A percentile compares a stretch with the other conserved stretches of the same genome.
phyloP scores from a whole-genome alignment of 2,329 filamentous ascomycete species.

The Penicillium sp. region DNA sequence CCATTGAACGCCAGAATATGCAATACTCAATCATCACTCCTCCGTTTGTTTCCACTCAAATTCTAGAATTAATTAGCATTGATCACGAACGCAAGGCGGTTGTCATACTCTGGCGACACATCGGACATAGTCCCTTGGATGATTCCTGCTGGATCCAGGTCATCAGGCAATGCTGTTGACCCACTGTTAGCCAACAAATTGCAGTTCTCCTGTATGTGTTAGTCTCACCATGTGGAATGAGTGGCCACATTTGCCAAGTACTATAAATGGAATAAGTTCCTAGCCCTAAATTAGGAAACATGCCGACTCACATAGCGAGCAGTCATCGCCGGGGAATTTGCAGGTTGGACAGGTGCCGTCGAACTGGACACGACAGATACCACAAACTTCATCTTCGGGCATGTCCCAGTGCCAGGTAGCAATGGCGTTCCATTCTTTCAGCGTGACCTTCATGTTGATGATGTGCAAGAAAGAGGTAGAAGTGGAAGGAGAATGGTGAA shows the following conservation, averaged over 20 bases:
- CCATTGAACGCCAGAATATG: slow-evolving; percentile 13
- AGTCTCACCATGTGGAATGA: slow-evolving; percentile 85
- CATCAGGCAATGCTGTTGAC: slow-evolving; percentile 72
- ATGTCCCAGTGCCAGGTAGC: slow-evolving; percentile 98
- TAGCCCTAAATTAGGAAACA: background rate
- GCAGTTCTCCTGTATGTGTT: slow-evolving; percentile 5
- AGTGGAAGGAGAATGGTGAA: background rate
- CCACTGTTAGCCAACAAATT: background rate
- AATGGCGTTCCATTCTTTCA: slow-evolving; percentile 88
- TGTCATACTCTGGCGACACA: slow-evolving; percentile 84
- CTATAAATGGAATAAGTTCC: slow-evolving; percentile 44
- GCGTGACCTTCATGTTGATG: slow-evolving; percentile 80
- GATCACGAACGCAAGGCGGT: background rate
- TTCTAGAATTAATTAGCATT: slow-evolving; percentile 35
- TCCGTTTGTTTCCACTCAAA: slow-evolving; percentile 50
- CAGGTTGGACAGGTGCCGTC: slow-evolving; percentile 97
- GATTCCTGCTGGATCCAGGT: slow-evolving; percentile 91
- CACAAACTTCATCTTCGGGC: slow-evolving; percentile 93
- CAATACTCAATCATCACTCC: slow-evolving; percentile 21
- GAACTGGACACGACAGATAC: slow-evolving; percentile 96
- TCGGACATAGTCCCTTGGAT: slow-evolving; percentile 88
- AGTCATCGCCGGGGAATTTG: slow-evolving; percentile 96
- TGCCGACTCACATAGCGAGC: slow-evolving; percentile 65
- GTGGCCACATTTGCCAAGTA: slow-evolving; percentile 93
- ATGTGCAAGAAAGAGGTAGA: background rate